A percentile compares a stretch with the other conserved stretches of the same genome.
Conservation (phyloP, 345 rosid genomes). For the Melaleuca alternifolia region DNA sequence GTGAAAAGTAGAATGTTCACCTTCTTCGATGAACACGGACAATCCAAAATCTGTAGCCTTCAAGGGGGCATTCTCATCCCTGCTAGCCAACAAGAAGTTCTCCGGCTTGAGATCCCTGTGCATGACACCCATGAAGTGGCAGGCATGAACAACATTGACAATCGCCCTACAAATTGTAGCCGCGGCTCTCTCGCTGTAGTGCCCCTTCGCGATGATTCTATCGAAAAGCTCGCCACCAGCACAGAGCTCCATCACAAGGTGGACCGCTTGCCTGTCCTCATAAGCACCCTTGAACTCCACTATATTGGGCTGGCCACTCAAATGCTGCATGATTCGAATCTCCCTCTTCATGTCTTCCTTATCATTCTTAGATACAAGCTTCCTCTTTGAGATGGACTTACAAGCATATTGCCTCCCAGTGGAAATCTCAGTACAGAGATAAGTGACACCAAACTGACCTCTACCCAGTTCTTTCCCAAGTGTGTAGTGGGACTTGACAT, state of each 20-base stretch:
- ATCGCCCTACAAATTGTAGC: slow-evolving; percentile 55
- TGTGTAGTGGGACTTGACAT: slow-evolving; percentile 47
- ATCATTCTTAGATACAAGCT: slow-evolving; percentile 49
- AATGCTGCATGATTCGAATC: slow-evolving; percentile 90
- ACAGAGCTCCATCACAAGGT: slow-evolving; percentile 87
- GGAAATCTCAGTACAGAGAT: slow-evolving; percentile 66
- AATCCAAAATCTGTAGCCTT: slow-evolving; percentile 89
- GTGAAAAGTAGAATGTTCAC: slow-evolving; percentile 3
- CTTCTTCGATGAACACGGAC: slow-evolving; percentile 54
- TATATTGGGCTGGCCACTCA: slow-evolving; percentile 87
- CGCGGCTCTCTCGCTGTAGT: slow-evolving; percentile 76
- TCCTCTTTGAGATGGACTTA: slow-evolving; percentile 79
- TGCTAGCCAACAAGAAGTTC: slow-evolving; percentile 73
- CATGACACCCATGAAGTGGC: slow-evolving; percentile 89
- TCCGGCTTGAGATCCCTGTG: slow-evolving; percentile 93
- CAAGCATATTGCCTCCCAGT: slow-evolving; percentile 65
- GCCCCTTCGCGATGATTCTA: slow-evolving; percentile 64
- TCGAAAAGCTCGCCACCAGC: slow-evolving; percentile 93
- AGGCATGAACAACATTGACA: slow-evolving; percentile 71
- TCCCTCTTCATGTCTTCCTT: slow-evolving; percentile 76
- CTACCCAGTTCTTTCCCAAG: slow-evolving; percentile 75
- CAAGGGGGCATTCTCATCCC: slow-evolving; percentile 47
- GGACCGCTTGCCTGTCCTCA: slow-evolving; percentile 77
- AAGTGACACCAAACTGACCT: slow-evolving; percentile 89
- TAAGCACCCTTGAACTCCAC: slow-evolving; percentile 84